Evolutionary conservation across 441 rosid genomes (phyloP).

Genomic region (Rhodomyrtus psidioides): DNA sequence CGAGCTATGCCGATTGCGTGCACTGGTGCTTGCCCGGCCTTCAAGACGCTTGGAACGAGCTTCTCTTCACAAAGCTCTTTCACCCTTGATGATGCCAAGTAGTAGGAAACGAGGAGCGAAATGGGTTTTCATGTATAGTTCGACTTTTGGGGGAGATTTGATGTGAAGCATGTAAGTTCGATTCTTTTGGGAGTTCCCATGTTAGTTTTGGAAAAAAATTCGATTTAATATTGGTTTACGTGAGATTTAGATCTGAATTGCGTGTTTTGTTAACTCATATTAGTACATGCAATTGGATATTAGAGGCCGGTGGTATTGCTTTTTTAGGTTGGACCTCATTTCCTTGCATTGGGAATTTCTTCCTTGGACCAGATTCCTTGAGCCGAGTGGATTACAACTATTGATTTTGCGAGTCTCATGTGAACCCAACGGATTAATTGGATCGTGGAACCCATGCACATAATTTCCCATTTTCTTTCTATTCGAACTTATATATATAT

Average conservation of each 20-base stretch:
- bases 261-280: too few relatives aligned
- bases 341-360: background rate
- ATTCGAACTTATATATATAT: too few relatives aligned
- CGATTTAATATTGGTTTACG: background rate
- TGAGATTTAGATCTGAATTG: background rate
- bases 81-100: constrained; percentile 28
- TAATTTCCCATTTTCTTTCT: background rate
- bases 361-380: rapidly evolving
- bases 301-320: background rate
- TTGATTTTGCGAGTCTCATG: background rate
- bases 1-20: constrained; percentile 78
- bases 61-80: constrained; percentile 64
- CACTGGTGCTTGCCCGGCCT: constrained; percentile 96
- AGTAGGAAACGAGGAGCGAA: background rate
- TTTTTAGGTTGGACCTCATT: background rate
- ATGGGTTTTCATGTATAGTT: background rate
- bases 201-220: background rate
- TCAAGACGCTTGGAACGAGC: constrained; percentile 93
- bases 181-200: background rate
- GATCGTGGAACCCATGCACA: too few relatives aligned
- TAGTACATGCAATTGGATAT: background rate
- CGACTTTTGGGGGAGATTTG: background rate
- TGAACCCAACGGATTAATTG: background rate
- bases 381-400: rapidly evolving
- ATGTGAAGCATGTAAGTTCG: background rate